Conservation (phyloP, 148 eudicot species). For the Polygonum aviculare region DNA sequence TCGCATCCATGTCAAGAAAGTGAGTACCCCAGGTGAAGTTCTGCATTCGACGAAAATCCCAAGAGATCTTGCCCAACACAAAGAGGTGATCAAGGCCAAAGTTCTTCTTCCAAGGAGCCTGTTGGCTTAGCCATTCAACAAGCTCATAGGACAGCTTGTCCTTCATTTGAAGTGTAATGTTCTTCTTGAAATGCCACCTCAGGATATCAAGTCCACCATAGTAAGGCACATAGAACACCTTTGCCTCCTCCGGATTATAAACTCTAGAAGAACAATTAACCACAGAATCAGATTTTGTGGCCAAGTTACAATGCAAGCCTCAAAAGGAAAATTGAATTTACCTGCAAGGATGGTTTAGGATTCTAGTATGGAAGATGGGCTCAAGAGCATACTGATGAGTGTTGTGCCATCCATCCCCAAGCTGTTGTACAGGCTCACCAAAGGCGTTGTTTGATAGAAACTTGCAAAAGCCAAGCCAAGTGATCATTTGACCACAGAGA, state of each 20-base stretch:
- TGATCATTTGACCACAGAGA: slow-evolving; percentile 40
- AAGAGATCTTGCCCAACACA: slow-evolving; percentile 67
- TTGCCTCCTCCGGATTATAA: slow-evolving; percentile 42
- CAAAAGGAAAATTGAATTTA: background rate
- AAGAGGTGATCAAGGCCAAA: slow-evolving; percentile 66
- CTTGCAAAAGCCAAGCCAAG: slow-evolving; percentile 50
- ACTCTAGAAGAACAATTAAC: slow-evolving; percentile 22
- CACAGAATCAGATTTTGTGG: background rate
- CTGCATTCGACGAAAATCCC: slow-evolving; percentile 57
- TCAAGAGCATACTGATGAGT: slow-evolving; percentile 76
- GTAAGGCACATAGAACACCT: slow-evolving; percentile 71
- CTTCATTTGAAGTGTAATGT: slow-evolving; percentile 43
- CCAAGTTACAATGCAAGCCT: background rate
- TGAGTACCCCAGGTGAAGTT: slow-evolving; percentile 46
- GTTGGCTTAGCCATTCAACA: slow-evolving; percentile 45
- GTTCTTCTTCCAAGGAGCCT: slow-evolving; percentile 37
- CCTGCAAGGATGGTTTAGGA: slow-evolving; percentile 58
- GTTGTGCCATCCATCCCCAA: slow-evolving; percentile 66
- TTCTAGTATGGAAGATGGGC: slow-evolving; percentile 56
- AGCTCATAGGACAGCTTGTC: slow-evolving; percentile 46
- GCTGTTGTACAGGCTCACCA: slow-evolving; percentile 49
- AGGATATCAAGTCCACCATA: slow-evolving; percentile 66
- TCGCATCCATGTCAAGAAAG: slow-evolving; percentile 39
- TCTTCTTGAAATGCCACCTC: slow-evolving; percentile 64
- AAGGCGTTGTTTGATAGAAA: slow-evolving; percentile 43